phyloP scores from a whole-genome alignment of 495 filamentous ascomycete species.

The Aspergillus hancockii region DNA sequence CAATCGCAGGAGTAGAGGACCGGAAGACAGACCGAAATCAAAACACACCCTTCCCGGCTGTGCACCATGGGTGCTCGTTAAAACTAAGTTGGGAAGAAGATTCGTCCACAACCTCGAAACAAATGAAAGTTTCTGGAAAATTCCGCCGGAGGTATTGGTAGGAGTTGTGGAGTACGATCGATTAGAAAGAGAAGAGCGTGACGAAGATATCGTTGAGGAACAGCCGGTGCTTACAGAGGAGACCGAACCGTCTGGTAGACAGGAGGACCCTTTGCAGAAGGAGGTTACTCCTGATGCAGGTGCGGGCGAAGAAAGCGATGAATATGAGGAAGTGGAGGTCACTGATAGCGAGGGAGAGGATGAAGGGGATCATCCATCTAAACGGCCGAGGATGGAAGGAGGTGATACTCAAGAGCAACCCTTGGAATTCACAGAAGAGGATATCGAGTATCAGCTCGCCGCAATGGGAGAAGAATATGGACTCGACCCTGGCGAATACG shows the following conservation, averaged over 20 bases:
- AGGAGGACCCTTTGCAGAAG: constrained; percentile 8
- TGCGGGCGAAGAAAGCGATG: constrained; percentile 53
- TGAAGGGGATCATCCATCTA: constrained; percentile 51
- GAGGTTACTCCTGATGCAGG: constrained; percentile 9
- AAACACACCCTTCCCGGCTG: constrained; percentile 77
- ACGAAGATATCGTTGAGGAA: constrained; percentile 35
- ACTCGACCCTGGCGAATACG: constrained; percentile 69
- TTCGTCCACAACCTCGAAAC: constrained; percentile 86
- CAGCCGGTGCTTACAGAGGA: constrained; percentile 9
- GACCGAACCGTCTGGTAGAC: background rate
- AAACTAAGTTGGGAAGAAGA: constrained; percentile 81
- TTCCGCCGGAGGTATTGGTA: constrained; percentile 79
- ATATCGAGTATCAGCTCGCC: constrained; percentile 89
- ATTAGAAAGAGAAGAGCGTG: constrained; percentile 48
- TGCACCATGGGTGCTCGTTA: constrained; percentile 89
- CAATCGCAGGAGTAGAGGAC: constrained; percentile 58
- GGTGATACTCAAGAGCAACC: constrained; percentile 54
- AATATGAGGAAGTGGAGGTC: constrained; percentile 89
- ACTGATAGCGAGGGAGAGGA: constrained; percentile 65
- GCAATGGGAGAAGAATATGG: constrained; percentile 82
- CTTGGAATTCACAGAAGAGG: constrained; percentile 90
- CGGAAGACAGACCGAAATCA: constrained; percentile 76
- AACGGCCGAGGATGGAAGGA: constrained; percentile 67
- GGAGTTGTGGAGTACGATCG: constrained; percentile 73
- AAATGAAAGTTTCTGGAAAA: constrained; percentile 89